These are phyloP conservation scores for Boechera retrofracta DNA, from an alignment of 345 rosid species.

Conservation along the genomic window DNA sequence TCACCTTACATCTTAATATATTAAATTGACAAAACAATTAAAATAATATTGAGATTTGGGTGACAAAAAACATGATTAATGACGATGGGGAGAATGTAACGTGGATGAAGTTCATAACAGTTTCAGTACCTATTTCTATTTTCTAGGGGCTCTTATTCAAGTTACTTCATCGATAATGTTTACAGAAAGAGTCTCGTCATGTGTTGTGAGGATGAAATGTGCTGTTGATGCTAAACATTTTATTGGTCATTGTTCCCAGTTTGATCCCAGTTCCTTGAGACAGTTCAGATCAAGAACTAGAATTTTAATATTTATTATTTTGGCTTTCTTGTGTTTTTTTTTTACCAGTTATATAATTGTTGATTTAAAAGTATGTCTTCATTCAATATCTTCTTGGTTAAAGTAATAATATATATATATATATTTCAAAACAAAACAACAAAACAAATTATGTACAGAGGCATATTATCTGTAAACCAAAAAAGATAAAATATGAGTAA, in stretches of 20 bases:
- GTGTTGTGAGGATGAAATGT: neutral
- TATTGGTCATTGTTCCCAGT: neutral
- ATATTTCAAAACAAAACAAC: no score
- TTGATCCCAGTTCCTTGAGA: neutral
- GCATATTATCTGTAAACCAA: neutral
- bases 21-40: no score
- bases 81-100: neutral
- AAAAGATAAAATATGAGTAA: neutral
- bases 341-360: neutral
- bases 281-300: neutral
- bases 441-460: neutral
- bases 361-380: no score
- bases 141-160: neutral
- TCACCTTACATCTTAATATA: no score
- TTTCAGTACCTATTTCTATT: neutral
- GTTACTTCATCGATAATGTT: conserved; percentile 3
- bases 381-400: neutral
- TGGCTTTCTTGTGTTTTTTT: neutral
- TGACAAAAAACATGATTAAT: conserved; percentile 4
- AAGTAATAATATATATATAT: neutral
- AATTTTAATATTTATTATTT: no score
- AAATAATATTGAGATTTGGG: conserved; percentile 1
- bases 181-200: neutral
- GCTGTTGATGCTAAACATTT: neutral
- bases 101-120: neutral